A percentile compares a stretch with the other conserved stretches of the same genome.
These are phyloP conservation scores for Psilocybe cubensis DNA, from an alignment of 768 basidiomycete species.

Conservation along the genomic window DNA sequence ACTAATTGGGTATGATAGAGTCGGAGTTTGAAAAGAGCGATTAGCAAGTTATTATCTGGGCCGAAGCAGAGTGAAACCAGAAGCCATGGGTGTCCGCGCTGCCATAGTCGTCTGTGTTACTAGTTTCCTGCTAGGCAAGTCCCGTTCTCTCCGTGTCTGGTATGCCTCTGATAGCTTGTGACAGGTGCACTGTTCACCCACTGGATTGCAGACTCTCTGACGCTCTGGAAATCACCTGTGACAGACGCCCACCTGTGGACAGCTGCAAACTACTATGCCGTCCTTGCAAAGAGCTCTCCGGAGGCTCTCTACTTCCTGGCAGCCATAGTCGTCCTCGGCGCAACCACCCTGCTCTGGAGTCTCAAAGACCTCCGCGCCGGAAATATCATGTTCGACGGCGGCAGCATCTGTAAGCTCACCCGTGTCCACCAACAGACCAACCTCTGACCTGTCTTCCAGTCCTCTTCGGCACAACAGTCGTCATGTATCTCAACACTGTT, in stretches of 20 bases:
- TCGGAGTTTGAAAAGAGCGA: conserved; percentile 26
- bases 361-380: conserved; percentile 76
- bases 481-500: conserved; percentile 77
- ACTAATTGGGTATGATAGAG: conserved; percentile 7
- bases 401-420: conserved; percentile 83
- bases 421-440: background rate
- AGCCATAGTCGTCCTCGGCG: conserved; percentile 62
- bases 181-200: conserved; percentile 83
- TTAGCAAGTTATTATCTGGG: conserved; percentile 7
- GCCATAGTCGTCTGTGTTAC: conserved; percentile 77
- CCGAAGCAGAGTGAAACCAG: conserved; percentile 3
- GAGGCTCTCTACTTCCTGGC: conserved; percentile 59
- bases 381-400: conserved; percentile 92
- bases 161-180: conserved; percentile 3
- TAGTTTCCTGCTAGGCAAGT: conserved; percentile 78
- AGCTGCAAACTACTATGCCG: conserved; percentile 81
- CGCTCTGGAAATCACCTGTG: conserved; percentile 85
- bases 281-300: conserved; percentile 68
- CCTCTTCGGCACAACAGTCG: conserved; percentile 71
- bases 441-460: conserved; percentile 45
- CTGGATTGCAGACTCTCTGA: conserved; percentile 93
- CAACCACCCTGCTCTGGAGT: conserved; percentile 74
- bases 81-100: conserved; percentile 69
- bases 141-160: conserved; percentile 7
- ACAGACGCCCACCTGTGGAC: conserved; percentile 87